Base-by-base conservation (phyloP, 1,139 yeast species). In the Torulaspora globosa region DNA sequence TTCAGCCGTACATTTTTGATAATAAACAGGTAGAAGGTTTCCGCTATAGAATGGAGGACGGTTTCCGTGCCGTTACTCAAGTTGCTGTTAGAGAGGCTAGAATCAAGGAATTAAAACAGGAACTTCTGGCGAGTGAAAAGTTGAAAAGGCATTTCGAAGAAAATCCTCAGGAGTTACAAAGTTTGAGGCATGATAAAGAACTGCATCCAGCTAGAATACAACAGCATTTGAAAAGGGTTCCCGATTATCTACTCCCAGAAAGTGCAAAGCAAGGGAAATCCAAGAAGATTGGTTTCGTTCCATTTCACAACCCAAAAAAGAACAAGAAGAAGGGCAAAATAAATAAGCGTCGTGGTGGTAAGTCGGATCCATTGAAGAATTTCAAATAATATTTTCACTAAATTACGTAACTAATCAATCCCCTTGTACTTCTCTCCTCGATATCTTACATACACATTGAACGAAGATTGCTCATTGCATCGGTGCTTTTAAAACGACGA, bases 11-110 rank as follows among this genome's bases (percentile, higher is more conserved):
- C 62, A 84, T 86, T 52, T 92, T 94, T 65, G 96, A 94, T 66
- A 82, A 84, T 80, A 79, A 79, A 50, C 98, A 92, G 67, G 89
- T 92, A 41, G 96, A 94, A 64, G 94, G 95, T 12, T 94, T 94
- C 76, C 79, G 98, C 59, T 94, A 94, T 67, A 83, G 99, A 75
- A 82, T 90, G 71, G 97, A 92, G 61, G 98, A 92, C 70, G 97
- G 96, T 0, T 92, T 92, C 70, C 79, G 97, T 69, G 87, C 97
- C 0, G 95, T 94, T 24, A 92, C 98, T 0, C 82, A 80, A 50
- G 82, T 86, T 6, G 86, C 96, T 1, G 79, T 94, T 23, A 81
- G 97, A 67, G 97, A 92, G 62, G 97, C 98, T 1, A 79, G 98
- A 60, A 79, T 90, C 46, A 85, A 82, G 63, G 99, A 94, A 66